These are phyloP conservation scores for Linnemannia hyalina DNA, from an alignment of 192 early-diverging fungal species.

Conservation along the genomic window DNA sequence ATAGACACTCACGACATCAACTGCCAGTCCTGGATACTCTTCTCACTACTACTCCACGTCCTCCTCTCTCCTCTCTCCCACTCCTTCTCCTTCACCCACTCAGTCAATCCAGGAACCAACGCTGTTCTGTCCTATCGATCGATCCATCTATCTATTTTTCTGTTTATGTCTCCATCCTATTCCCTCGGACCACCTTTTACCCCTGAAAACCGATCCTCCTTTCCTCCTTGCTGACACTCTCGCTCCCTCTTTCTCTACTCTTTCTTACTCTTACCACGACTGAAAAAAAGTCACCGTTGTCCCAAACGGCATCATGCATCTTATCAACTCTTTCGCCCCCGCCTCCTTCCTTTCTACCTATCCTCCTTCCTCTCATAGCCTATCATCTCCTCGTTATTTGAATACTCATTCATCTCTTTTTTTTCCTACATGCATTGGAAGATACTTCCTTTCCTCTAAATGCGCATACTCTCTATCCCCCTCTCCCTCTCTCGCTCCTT, in stretches of 20 bases:
- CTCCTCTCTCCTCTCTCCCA: too few relatives aligned
- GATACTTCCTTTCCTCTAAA: not conserved
- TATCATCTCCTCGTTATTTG: not conserved
- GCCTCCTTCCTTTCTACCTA: not conserved
- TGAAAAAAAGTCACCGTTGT: not conserved
- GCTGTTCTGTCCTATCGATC: too few relatives aligned
- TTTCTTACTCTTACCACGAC: not conserved
- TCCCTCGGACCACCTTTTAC: not conserved
- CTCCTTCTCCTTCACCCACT: too few relatives aligned
- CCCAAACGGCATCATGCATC: not conserved
- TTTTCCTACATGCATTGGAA: too few relatives aligned
- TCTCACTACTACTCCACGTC: too few relatives aligned
- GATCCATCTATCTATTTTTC: not conserved
- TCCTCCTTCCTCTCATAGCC: not conserved
- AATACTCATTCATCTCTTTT: not conserved
- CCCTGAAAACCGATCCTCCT: not conserved
- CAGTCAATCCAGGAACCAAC: too few relatives aligned
- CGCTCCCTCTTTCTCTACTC: not conserved
- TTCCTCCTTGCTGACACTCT: not conserved
- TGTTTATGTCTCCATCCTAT: not conserved
- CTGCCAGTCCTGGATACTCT: too few relatives aligned
- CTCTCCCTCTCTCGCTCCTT: not conserved
- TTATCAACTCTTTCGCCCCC: not conserved
- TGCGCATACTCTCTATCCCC: not conserved
- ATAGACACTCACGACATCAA: too few relatives aligned